Percentiles rank a stretch among this genome's conserved stretches.
These are phyloP conservation scores for Pharus latifolius DNA, from an alignment of 176 grass and related monocot species.

Conservation along the genomic window DNA sequence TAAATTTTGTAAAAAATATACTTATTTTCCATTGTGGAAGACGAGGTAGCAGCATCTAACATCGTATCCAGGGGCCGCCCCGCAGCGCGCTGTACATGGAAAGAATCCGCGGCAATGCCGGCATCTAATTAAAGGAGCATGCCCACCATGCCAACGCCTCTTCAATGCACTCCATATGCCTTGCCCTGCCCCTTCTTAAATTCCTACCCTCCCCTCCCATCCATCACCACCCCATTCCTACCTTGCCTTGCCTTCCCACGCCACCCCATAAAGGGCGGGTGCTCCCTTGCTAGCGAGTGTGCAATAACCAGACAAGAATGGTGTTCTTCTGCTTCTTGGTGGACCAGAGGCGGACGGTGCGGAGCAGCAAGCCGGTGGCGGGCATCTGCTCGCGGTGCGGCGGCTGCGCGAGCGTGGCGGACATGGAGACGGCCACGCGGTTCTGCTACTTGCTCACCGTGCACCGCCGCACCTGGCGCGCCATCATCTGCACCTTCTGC, in stretches of 20 bases:
- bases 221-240: neutral
- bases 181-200: no score
- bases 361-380: constrained; percentile 97
- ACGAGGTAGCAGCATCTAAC: no score
- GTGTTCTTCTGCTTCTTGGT: constrained; percentile 96
- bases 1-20: no score
- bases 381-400: constrained; percentile 98
- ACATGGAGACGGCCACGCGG: constrained; percentile 91
- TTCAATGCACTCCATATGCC: constrained; percentile 20
- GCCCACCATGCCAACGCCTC: neutral
- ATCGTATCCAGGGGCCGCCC: no score
- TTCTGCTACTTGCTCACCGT: constrained; percentile 88
- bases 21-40: no score
- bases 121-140: no score
- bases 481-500: constrained; percentile 98
- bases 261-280: neutral
- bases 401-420: constrained; percentile 86
- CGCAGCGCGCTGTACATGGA: no score
- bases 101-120: no score
- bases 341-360: constrained; percentile 76
- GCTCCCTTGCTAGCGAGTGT: no score
- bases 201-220: neutral
- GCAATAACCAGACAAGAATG: constrained; percentile 32
- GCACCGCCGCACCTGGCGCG: constrained; percentile 73
- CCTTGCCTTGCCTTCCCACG: neutral